A percentile compares a stretch with the other conserved stretches of the same genome.
phyloP scores from a whole-genome alignment of 2,329 filamentous ascomycete genomes.

The Pyrenophora teres region DNA sequence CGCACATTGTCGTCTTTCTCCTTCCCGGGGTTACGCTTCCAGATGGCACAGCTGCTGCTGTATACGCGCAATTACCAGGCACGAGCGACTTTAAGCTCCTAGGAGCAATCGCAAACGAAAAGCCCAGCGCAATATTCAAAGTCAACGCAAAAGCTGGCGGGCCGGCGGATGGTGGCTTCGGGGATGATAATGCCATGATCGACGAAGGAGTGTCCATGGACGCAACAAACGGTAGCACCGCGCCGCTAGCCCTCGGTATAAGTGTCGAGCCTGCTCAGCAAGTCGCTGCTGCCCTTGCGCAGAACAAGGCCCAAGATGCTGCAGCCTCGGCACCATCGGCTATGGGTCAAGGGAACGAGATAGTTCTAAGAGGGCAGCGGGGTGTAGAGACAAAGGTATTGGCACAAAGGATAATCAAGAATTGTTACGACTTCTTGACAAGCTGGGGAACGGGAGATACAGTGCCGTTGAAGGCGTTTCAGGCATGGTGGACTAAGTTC shows the following conservation, averaged over 20 bases:
- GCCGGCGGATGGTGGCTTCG: constrained; percentile 46
- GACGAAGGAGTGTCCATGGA: constrained; percentile 42
- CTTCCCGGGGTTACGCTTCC: constrained; percentile 79
- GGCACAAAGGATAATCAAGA: constrained; percentile 92
- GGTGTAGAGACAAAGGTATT: constrained; percentile 73
- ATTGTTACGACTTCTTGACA: constrained; percentile 95
- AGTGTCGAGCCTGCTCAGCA: constrained; percentile 75
- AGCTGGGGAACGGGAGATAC: constrained; percentile 83
- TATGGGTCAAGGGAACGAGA: constrained; percentile 30
- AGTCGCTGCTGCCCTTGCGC: constrained; percentile 72
- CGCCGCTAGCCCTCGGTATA: constrained; percentile 72
- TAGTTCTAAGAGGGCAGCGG: constrained; percentile 45
- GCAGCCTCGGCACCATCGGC: constrained; percentile 31
- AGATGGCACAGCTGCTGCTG: constrained; percentile 77
- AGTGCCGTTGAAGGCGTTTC: constrained; percentile 91
- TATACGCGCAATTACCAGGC: constrained; percentile 78
- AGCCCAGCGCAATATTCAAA: constrained; percentile 91
- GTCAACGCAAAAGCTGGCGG: constrained; percentile 55
- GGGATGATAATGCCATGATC: constrained; percentile 56
- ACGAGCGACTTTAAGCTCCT: constrained; percentile 75
- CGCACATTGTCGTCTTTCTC: constrained; percentile 85
- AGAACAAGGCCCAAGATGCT: constrained; percentile 56
- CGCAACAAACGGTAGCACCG: constrained; percentile 13
- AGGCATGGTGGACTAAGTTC: constrained; percentile 98
- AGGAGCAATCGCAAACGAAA: constrained; percentile 85